phyloP scores from a whole-genome alignment of 192 early-diverging fungal species.

The Lobosporangium transversale region DNA sequence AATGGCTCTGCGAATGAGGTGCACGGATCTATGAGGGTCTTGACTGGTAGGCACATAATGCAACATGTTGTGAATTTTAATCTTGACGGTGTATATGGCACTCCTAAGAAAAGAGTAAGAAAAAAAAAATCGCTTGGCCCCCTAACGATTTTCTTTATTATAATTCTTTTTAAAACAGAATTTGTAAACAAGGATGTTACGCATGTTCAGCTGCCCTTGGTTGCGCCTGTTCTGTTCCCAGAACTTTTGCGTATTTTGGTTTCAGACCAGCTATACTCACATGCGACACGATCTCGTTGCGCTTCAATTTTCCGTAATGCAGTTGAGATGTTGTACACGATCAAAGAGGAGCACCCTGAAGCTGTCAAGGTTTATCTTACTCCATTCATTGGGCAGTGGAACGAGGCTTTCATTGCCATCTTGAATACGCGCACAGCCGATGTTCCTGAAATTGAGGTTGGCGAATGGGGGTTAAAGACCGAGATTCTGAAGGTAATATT shows the following conservation, averaged over 20 bases:
- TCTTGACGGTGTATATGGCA: not conserved
- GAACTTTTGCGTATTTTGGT: slow-evolving; percentile 85
- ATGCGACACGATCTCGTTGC: slow-evolving; percentile 76
- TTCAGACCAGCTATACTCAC: slow-evolving; percentile 65
- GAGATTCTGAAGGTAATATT: slow-evolving; percentile 73
- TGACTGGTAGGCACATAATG: slow-evolving; percentile 66
- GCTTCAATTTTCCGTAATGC: slow-evolving; percentile 86
- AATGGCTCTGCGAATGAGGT: slow-evolving; percentile 74
- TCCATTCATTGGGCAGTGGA: slow-evolving; percentile 85
- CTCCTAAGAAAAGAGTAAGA: not conserved
- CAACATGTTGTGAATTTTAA: too few relatives aligned
- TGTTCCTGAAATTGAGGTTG: slow-evolving; percentile 58
- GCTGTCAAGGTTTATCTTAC: slow-evolving; percentile 74
- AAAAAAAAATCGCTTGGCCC: too few relatives aligned
- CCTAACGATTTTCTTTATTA: not conserved
- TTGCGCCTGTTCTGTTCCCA: slow-evolving; percentile 84
- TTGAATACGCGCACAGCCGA: slow-evolving; percentile 66
- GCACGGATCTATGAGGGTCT: slow-evolving; percentile 89
- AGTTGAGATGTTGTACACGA: slow-evolving; percentile 83
- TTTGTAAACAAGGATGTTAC: slow-evolving; percentile 89
- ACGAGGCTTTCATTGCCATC: slow-evolving; percentile 70
- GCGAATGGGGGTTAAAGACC: slow-evolving; percentile 73
- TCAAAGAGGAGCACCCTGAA: slow-evolving; percentile 80
- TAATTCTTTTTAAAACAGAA: slow-evolving; percentile 56
- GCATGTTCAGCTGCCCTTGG: slow-evolving; percentile 83